Base-by-base conservation (phyloP, 352 stramenopile species). In the Pythium dissimile region DNA sequence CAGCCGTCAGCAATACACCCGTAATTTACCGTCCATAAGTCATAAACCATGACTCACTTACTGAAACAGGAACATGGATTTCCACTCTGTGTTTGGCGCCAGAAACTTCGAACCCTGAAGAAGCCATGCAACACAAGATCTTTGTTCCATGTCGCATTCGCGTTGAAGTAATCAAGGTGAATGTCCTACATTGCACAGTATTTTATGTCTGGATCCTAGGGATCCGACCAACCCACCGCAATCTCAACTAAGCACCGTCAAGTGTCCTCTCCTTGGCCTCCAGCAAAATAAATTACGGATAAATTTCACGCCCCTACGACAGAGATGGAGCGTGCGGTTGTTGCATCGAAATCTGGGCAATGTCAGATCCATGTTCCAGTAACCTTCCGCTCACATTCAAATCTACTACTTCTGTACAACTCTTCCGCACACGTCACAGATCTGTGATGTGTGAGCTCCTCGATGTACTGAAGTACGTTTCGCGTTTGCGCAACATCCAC, bases 21-120 rank as follows among this genome's bases (percentile, higher is more conserved):
- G 34, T 62, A 62, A 55, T 31, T 62, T 62, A 62, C 54, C 13
- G 10, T n/a, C n/a, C n/a, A n/a, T n/a, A n/a, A n/a, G n/a, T n/a
- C n/a, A n/a, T n/a, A 13, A 23, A 18, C 38, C 21, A 15, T 34
- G 26, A 31, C 42, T 49, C 23, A 32, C 18, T 5, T 26, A 6
- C 39, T 9, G 9, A 44, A n/a, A 10, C 18, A 21, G n/a, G n/a
- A n/a, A n/a, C n/a, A n/a, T n/a, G n/a, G n/a, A n/a, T n/a, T n/a
- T n/a, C n/a, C n/a, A n/a, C n/a, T n/a, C n/a, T n/a, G n/a, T n/a
- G n/a, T n/a, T n/a, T n/a, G n/a, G n/a, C n/a, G n/a, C n/a, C n/a
- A n/a, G n/a, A n/a, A n/a, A n/a, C n/a, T n/a, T n/a, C n/a, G n/a
- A n/a, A n/a, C n/a, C n/a, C n/a, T n/a, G n/a, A n/a, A n/a, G n/a